Base-by-base conservation (phyloP, 208 protist genomes). In the Trypanosoma cruzi region DNA sequence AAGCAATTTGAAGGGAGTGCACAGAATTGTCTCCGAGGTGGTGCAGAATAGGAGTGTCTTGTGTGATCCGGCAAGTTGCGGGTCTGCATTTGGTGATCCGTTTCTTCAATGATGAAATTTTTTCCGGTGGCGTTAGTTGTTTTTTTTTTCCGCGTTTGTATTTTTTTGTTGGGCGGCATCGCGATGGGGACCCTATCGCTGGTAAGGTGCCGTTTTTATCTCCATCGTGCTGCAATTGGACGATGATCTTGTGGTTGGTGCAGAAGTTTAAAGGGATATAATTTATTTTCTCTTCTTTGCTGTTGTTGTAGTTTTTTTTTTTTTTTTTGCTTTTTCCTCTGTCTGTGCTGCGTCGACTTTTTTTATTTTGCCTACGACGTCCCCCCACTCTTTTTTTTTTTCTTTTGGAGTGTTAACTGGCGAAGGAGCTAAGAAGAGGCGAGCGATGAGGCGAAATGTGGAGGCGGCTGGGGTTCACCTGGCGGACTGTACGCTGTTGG, bases 391-490 rank as follows among this genome's bases (percentile, higher is more conserved):
- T 44, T 60, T 1, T 60, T 1, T 60, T 44, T 44, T 42, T 60
- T 22, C 26, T 42, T 60, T 22, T 58, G 1, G 49, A 8, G 24
- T 1, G 7, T 29, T 28, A 20, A 8, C 24, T 20, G 44, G 16
- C 2, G 24, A 46, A 24, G 49, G 22, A 55, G 49, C 4, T 0
- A n/a, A 44, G 13, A 44, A 44, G 13, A 7, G 40, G 40, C 40
- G 40, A 44, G 20, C 24, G 14, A 73, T 79, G 73, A 16, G 40
- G 24, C 24, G 49, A 46, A 80, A 71, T 68, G 73, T 83, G 52
- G 81, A 86, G 56, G 53, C 64, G 2, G 63, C 77, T 14, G 81
- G 81, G 20, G 74, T 86, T 16, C 81, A 86, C 53, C 77, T 76
- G 52, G 81, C 76, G 14, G 74, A 71, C 54, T 81, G 79, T 56